These are phyloP conservation scores for Collybia nuda DNA, from an alignment of 768 basidiomycete genomes.

Conservation along the genomic window DNA sequence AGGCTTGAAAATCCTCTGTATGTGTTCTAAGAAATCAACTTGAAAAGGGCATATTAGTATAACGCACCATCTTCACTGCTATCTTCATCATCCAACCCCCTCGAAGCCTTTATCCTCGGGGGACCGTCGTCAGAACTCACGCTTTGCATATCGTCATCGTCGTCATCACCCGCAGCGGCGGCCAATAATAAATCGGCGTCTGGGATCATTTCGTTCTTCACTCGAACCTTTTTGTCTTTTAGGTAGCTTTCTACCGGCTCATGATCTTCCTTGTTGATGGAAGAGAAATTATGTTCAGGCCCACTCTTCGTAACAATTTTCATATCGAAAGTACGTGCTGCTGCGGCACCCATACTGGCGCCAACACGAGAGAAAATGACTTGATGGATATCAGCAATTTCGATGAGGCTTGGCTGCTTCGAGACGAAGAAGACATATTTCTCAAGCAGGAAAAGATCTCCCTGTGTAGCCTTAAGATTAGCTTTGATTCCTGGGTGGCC, in stretches of 20 bases:
- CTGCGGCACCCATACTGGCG: slow-evolving; percentile 75
- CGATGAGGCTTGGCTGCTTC: slow-evolving; percentile 89
- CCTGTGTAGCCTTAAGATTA: slow-evolving; percentile 94
- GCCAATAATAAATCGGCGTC: slow-evolving; percentile 79
- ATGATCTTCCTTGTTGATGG: slow-evolving; percentile 95
- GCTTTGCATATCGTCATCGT: slow-evolving; percentile 84
- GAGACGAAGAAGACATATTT: slow-evolving; percentile 98
- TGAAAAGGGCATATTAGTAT: not conserved
- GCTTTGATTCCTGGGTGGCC: slow-evolving; percentile 96
- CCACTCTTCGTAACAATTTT: slow-evolving; percentile 84
- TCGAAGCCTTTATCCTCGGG: slow-evolving; percentile 47
- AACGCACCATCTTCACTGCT: slow-evolving; percentile 68
- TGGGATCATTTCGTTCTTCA: slow-evolving; percentile 95
- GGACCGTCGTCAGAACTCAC: slow-evolving; percentile 70
- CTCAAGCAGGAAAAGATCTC: slow-evolving; percentile 96
- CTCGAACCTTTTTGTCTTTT: slow-evolving; percentile 85
- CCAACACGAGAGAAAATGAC: slow-evolving; percentile 94
- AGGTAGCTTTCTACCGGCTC: slow-evolving; percentile 83
- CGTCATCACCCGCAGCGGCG: slow-evolving; percentile 66
- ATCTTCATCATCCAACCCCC: slow-evolving; percentile 69
- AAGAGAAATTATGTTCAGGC: slow-evolving; percentile 86
- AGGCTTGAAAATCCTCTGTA: slow-evolving; percentile 88
- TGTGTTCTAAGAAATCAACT: not conserved
- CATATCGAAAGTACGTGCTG: slow-evolving; percentile 92
- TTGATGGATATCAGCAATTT: slow-evolving; percentile 86